Evolutionary conservation across 371 early-diverging fungal genomes (phyloP).

Genomic region (Rhizopus delemar): DNA sequence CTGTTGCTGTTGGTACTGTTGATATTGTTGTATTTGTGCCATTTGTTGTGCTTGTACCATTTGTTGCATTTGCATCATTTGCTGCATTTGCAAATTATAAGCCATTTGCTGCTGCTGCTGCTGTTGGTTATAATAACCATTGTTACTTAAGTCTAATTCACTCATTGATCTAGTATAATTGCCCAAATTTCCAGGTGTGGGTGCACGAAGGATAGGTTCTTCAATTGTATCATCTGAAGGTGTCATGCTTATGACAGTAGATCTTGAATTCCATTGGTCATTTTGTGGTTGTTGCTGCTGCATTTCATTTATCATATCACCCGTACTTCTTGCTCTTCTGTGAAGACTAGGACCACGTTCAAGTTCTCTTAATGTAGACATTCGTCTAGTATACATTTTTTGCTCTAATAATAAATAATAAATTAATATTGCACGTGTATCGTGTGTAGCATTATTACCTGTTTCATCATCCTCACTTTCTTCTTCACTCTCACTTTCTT

Average conservation of each 20-base stretch:
- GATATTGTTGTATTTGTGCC: slow-evolving; percentile 33
- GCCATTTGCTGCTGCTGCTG: slow-evolving; percentile 18
- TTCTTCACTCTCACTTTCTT: slow-evolving; percentile 2
- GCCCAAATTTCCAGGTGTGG: slow-evolving; percentile 8
- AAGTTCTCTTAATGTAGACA: slow-evolving; percentile 33
- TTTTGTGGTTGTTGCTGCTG: slow-evolving; percentile 7
- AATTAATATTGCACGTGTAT: slow-evolving; percentile 3
- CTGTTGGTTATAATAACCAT: slow-evolving; percentile 8
- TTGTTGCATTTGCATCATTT: slow-evolving; percentile 22
- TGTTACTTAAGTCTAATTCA: slow-evolving; percentile 40
- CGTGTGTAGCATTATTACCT: neutral
- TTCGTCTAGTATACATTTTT: slow-evolving; percentile 23
- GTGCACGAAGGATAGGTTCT: slow-evolving; percentile 13
- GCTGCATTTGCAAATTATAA: slow-evolving; percentile 39
- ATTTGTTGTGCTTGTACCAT: slow-evolving; percentile 25
- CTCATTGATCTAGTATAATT: slow-evolving; percentile 27
- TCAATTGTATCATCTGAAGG: slow-evolving; percentile 11
- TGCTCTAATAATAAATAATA: slow-evolving; percentile 8
- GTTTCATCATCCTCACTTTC: slow-evolving; percentile 10
- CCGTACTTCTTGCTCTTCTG: slow-evolving; percentile 30
- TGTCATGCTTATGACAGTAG: slow-evolving; percentile 4
- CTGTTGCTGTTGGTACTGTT: slow-evolving; percentile 18
- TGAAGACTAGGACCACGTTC: slow-evolving; percentile 36
- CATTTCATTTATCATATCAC: slow-evolving; percentile 15
- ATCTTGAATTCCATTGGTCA: slow-evolving; percentile 27